phyloP scores from a whole-genome alignment of 2,329 filamentous ascomycete species.

The Diaporthe sp. region DNA sequence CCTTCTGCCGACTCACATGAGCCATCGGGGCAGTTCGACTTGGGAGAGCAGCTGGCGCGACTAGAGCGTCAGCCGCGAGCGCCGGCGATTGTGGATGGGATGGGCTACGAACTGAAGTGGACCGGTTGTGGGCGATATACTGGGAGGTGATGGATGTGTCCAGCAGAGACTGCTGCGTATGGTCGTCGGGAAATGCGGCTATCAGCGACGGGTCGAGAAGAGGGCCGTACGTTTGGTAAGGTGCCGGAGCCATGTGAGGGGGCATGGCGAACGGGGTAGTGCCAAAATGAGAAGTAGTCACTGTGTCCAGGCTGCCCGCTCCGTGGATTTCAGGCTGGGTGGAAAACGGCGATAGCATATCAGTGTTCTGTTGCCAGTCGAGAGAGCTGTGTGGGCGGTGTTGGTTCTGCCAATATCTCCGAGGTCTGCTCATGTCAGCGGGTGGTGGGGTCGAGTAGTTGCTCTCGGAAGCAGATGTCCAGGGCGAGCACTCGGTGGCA shows the following conservation, averaged over 20 bases:
- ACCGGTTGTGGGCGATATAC: conserved; percentile 52
- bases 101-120: conserved; percentile 63
- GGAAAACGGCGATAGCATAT: conserved; percentile 48
- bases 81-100: conserved; percentile 62
- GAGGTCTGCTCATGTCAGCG: conserved; percentile 50
- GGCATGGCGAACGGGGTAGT: conserved; percentile 47
- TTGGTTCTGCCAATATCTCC: conserved; percentile 44
- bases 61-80: conserved; percentile 64
- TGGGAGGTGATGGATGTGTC: conserved; percentile 37
- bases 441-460: conserved; percentile 64
- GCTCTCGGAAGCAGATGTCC: conserved; percentile 63
- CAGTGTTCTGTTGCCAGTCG: conserved; percentile 49
- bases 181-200: conserved; percentile 54
- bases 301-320: conserved; percentile 46
- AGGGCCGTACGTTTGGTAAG: conserved; percentile 51
- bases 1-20: conserved; percentile 58
- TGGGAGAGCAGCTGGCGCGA: conserved; percentile 59
- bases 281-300: conserved; percentile 49
- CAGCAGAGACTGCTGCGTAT: conserved; percentile 49
- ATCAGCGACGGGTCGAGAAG: conserved; percentile 54
- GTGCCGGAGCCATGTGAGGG: conserved; percentile 47
- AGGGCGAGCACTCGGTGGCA: conserved; percentile 55
- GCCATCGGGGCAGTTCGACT: conserved; percentile 53
- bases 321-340: conserved; percentile 41
- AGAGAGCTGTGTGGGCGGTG: conserved; percentile 47